These are phyloP conservation scores for Monosporascus sp. DNA, from an alignment of 2,329 filamentous ascomycete genomes.

Conservation along the genomic window DNA sequence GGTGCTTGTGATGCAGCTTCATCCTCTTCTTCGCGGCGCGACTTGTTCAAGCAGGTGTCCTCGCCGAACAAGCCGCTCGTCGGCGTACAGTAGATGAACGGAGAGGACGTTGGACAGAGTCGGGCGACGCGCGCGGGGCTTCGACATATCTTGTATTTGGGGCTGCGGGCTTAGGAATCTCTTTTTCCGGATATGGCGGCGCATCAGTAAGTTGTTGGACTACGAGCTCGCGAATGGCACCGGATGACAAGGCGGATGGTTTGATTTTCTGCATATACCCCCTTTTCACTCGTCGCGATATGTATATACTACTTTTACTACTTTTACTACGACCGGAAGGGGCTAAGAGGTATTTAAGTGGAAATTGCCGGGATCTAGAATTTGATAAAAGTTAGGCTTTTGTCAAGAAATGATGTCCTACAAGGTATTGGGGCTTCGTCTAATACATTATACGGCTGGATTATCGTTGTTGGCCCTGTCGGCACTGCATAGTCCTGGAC, in stretches of 20 bases:
- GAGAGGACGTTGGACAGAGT: not conserved
- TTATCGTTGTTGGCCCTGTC: too few relatives aligned
- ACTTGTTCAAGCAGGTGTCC: not conserved
- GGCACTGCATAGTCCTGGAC: too few relatives aligned
- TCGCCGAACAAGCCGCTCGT: not conserved
- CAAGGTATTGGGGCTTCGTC: too few relatives aligned
- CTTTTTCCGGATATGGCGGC: not conserved
- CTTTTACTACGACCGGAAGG: too few relatives aligned
- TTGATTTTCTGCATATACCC: not conserved
- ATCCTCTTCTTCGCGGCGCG: not conserved
- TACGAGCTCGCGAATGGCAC: not conserved
- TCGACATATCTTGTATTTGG: not conserved
- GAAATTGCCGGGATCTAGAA: too few relatives aligned
- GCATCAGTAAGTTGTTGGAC: not conserved
- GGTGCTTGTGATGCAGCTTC: too few relatives aligned
- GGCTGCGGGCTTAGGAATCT: not conserved
- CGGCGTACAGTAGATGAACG: not conserved
- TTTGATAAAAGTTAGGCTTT: too few relatives aligned
- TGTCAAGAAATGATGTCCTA: too few relatives aligned
- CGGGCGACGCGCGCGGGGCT: not conserved
- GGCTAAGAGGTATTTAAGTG: too few relatives aligned
- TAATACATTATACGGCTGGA: too few relatives aligned
- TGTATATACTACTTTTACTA: not conserved
- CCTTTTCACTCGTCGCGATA: not conserved
- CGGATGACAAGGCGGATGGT: not conserved